These are phyloP conservation scores for Fusarium phyllophilum DNA, from an alignment of 2,329 filamentous ascomycete genomes.

Conservation along the genomic window DNA sequence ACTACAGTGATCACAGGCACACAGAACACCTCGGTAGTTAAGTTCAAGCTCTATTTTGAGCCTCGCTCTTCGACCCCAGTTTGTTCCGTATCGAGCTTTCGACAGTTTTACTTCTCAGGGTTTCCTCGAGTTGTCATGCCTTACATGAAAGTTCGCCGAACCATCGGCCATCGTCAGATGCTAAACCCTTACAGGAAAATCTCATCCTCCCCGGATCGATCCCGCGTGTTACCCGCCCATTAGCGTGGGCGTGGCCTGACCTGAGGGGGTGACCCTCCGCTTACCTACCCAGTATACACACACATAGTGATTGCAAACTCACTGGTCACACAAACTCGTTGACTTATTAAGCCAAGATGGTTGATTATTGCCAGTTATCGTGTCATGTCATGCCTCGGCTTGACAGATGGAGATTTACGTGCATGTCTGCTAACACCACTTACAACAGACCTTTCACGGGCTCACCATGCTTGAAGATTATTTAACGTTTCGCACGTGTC, in stretches of 20 bases:
- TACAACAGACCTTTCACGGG: not conserved
- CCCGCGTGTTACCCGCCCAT: conserved; percentile 37
- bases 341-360: not conserved
- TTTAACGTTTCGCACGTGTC: conserved; percentile 38
- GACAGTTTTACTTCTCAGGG: not conserved
- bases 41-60: not conserved
- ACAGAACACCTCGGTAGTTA: conserved; percentile 9
- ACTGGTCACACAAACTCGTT: not conserved
- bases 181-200: conserved; percentile 31
- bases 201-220: conserved; percentile 39
- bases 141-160: conserved; percentile 21
- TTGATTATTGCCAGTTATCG: not conserved
- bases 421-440: not conserved
- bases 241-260: conserved; percentile 21
- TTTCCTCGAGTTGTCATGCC: not conserved
- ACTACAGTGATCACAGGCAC: not conserved
- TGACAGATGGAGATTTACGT: conserved; percentile 10
- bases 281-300: not conserved
- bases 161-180: conserved; percentile 13
- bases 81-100: conserved; percentile 2
- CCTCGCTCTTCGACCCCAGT: conserved; percentile 1
- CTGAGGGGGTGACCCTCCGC: conserved; percentile 3
- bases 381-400: conserved; percentile 2
- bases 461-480: conserved; percentile 17
- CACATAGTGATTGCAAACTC: not conserved